Evolutionary conservation across 2,329 filamentous ascomycete species (phyloP).

Genomic region (Thelonectria rubi): DNA sequence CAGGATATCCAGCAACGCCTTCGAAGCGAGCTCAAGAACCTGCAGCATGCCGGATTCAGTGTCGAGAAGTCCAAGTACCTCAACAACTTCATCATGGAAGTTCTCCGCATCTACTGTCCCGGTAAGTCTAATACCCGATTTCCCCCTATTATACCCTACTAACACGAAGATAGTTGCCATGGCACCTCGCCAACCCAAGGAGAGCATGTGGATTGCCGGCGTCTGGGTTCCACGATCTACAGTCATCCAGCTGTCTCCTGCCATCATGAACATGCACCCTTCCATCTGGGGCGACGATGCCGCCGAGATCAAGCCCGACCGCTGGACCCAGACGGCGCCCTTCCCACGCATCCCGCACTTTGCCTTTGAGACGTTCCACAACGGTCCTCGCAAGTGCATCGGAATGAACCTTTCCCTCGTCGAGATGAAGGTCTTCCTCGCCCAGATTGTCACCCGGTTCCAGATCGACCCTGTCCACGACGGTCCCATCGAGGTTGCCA

Average conservation of each 20-base stretch:
- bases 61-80: slow-evolving; percentile 49
- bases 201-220: slow-evolving; percentile 49
- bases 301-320: slow-evolving; percentile 48
- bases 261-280: slow-evolving; percentile 48
- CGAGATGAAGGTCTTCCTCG: slow-evolving; percentile 51
- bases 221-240: slow-evolving; percentile 51
- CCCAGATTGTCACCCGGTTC: slow-evolving; percentile 46
- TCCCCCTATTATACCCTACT: not conserved
- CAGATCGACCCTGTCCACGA: slow-evolving; percentile 37
- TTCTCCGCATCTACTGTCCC: slow-evolving; percentile 54
- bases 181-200: slow-evolving; percentile 45
- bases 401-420: slow-evolving; percentile 48
- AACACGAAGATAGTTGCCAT: slow-evolving; percentile 43
- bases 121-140: slow-evolving; percentile 29
- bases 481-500: slow-evolving; percentile 34
- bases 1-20: slow-evolving; percentile 51
- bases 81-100: slow-evolving; percentile 55
- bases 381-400: slow-evolving; percentile 51
- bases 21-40: slow-evolving; percentile 47
- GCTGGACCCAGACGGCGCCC: slow-evolving; percentile 47
- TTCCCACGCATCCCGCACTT: slow-evolving; percentile 38
- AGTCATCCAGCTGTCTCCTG: slow-evolving; percentile 48
- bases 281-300: slow-evolving; percentile 50
- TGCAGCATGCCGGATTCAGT: slow-evolving; percentile 33
- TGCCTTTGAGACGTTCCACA: slow-evolving; percentile 49